phyloP scores from a whole-genome alignment of 306 rosid species.

The Fragaria vesca region DNA sequence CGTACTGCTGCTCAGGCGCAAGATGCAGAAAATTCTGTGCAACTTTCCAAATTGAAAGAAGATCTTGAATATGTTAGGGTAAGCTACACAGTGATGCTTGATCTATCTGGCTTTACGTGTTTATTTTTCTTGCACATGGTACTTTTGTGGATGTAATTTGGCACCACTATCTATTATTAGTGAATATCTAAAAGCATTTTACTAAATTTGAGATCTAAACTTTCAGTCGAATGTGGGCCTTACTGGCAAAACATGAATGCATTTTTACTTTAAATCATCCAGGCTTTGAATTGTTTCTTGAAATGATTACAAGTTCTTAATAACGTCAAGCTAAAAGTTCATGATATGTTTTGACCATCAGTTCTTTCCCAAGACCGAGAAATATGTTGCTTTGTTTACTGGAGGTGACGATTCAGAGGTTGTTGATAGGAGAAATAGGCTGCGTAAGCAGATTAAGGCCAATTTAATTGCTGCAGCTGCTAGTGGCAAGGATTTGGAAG shows the following conservation, averaged over 20 bases:
- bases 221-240: background rate
- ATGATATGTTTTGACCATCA: constrained; percentile 36
- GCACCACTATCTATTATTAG: background rate
- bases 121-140: background rate
- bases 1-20: constrained; percentile 67
- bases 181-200: background rate
- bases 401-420: constrained; percentile 65
- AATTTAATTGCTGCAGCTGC: constrained; percentile 81
- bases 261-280: background rate
- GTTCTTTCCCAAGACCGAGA: constrained; percentile 98
- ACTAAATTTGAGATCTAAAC: background rate
- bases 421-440: constrained; percentile 67
- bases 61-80: constrained; percentile 97
- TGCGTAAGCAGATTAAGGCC: constrained; percentile 82
- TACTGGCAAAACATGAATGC: background rate
- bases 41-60: constrained; percentile 74
- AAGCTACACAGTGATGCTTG: constrained; percentile 18
- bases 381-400: constrained; percentile 76
- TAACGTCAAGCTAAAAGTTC: constrained; percentile 27
- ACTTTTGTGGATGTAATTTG: background rate
- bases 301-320: background rate
- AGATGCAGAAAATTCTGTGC: constrained; percentile 51
- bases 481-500: constrained; percentile 95
- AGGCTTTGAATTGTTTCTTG: constrained; percentile 2
- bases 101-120: background rate